Percentiles rank a stretch among this genome's conserved stretches.
These are phyloP conservation scores for Aspergillus pseudonomiae DNA, from an alignment of 2,329 filamentous ascomycete genomes.

Conservation along the genomic window DNA sequence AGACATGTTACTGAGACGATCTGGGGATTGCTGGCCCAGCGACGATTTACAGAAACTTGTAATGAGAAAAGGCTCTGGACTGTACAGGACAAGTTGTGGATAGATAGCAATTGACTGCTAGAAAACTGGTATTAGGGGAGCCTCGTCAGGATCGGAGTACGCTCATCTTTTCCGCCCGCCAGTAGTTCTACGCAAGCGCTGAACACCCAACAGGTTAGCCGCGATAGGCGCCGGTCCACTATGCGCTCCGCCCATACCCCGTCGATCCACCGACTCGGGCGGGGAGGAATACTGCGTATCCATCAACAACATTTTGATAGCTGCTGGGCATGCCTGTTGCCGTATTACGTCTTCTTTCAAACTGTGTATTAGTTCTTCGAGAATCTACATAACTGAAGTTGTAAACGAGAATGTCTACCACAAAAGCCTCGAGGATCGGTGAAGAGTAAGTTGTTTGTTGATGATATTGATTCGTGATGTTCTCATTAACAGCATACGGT, in stretches of 20 bases:
- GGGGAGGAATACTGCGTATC: constrained; percentile 19
- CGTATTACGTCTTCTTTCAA: not conserved
- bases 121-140: not conserved
- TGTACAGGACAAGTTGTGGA: not conserved
- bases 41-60: constrained; percentile 3
- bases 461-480: not conserved
- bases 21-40: constrained; percentile 2
- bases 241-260: constrained; percentile 20
- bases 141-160: not conserved
- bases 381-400: not conserved
- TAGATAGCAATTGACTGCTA: constrained; percentile 1
- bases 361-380: not conserved
- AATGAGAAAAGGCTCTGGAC: constrained; percentile 5
- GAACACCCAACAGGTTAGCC: constrained; percentile 17
- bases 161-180: not conserved
- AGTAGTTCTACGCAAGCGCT: constrained; percentile 14
- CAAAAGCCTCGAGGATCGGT: constrained; percentile 69
- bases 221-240: constrained; percentile 29
- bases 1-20: constrained; percentile 63
- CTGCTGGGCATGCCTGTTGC: not conserved
- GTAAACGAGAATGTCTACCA: constrained; percentile 53
- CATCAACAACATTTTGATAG: constrained; percentile 13
- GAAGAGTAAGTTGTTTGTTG: constrained; percentile 65
- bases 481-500: constrained; percentile 35
- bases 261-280: constrained; percentile 22